These are phyloP conservation scores for Suillus subluteus DNA, from an alignment of 768 basidiomycete genomes.

Conservation along the genomic window DNA sequence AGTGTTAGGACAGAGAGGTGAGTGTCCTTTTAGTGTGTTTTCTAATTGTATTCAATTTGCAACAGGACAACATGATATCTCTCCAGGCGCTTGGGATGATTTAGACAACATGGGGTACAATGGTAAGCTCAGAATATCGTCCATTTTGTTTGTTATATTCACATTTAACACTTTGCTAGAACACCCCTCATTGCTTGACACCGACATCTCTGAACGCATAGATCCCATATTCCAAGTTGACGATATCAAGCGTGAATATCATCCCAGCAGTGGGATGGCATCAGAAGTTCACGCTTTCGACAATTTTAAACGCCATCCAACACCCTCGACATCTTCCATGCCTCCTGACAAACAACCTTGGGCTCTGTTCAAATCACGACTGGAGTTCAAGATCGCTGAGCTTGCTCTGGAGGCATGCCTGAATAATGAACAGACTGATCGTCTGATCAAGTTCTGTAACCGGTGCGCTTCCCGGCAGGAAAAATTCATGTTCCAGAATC, in stretches of 20 bases:
- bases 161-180: background rate
- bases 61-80: background rate
- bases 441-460: too few species aligned
- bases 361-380: constrained; percentile 1
- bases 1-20: background rate
- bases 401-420: too few species aligned
- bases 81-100: background rate
- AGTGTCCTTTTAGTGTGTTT: background rate
- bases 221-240: constrained; percentile 10
- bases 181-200: background rate
- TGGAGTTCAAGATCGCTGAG: too few species aligned
- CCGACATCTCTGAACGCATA: background rate
- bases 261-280: constrained; percentile 20
- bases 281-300: constrained; percentile 18
- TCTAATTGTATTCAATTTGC: background rate
- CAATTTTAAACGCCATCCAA: constrained; percentile 17
- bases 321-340: background rate
- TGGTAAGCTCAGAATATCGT: background rate
- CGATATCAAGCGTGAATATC: constrained; percentile 29
- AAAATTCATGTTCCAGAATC: too few species aligned
- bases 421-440: too few species aligned
- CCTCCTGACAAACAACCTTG: constrained; percentile 27
- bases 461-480: too few species aligned
- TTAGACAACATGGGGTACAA: background rate
- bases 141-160: background rate